phyloP scores from a whole-genome alignment of 768 basidiomycete species.

The Arthromyces matolae region DNA sequence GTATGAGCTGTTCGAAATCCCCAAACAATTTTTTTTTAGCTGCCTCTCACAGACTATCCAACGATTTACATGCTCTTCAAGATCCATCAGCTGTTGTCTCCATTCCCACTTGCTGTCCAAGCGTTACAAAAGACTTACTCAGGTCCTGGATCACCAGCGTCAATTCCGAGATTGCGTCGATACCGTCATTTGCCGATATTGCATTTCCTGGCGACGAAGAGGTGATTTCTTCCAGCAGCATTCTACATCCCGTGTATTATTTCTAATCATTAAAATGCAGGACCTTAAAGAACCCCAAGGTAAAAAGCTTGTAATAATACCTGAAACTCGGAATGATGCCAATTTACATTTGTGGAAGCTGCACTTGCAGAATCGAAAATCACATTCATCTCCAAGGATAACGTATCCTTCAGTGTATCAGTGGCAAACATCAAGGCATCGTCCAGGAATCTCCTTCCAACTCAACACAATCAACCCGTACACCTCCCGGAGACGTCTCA shows the following conservation, averaged over 20 bases:
- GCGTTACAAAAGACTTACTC: neutral
- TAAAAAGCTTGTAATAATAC: neutral
- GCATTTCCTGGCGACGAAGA: too few relatives aligned
- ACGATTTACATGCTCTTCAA: too few relatives aligned
- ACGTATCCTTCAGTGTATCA: neutral
- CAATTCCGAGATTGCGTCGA: neutral
- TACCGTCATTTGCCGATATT: neutral
- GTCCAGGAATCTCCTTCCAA: neutral
- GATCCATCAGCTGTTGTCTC: neutral
- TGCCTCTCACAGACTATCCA: too few relatives aligned
- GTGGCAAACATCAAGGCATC: neutral
- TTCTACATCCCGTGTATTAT: too few relatives aligned
- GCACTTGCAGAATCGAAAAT: neutral
- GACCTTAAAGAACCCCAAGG: neutral
- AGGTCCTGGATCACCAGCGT: neutral
- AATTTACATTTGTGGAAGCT: too few relatives aligned
- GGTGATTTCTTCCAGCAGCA: neutral
- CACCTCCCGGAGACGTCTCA: neutral
- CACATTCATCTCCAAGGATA: slow-evolving; percentile 1
- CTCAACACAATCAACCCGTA: too few relatives aligned
- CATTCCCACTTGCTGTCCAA: neutral
- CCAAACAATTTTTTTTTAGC: too few relatives aligned
- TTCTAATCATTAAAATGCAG: neutral
- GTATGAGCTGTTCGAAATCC: neutral
- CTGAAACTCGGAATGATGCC: too few relatives aligned